A percentile compares a stretch with the other conserved stretches of the same genome.
Evolutionary conservation across 202 grass and related monocot species (phyloP).

Genomic region (Digitaria exilis): DNA sequence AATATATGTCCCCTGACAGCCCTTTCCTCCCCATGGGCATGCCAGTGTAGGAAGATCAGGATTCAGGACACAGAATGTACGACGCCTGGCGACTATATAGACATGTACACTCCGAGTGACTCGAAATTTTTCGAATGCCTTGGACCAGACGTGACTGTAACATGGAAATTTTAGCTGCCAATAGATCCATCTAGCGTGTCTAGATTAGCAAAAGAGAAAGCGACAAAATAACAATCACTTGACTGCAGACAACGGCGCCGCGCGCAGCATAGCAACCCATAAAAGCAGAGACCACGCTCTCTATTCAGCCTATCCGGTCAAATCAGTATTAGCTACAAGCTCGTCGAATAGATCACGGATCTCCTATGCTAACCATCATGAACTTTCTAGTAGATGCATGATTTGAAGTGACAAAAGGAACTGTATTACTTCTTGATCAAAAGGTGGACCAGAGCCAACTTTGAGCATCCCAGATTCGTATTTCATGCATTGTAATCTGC

Average conservation of each 20-base stretch:
- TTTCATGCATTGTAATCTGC: neutral
- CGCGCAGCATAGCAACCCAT: neutral
- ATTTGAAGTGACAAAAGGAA: too few species aligned
- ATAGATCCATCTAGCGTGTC: neutral
- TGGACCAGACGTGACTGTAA: neutral
- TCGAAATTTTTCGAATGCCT: neutral
- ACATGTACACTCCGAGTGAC: too few species aligned
- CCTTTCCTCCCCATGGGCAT: slow-evolving; percentile 8
- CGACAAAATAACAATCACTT: slow-evolving; percentile 36
- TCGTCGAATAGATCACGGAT: neutral
- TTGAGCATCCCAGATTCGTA: neutral
- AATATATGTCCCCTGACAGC: slow-evolving; percentile 36
- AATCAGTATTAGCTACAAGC: neutral
- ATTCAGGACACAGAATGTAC: neutral
- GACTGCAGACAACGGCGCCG: slow-evolving; percentile 1
- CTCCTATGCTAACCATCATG: slow-evolving; percentile 7
- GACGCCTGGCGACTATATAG: neutral
- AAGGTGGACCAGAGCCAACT: too few species aligned
- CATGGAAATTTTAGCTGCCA: neutral
- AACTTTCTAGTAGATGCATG: neutral
- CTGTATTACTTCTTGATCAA: too few species aligned
- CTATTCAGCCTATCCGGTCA: neutral
- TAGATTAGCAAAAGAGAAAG: slow-evolving; percentile 15
- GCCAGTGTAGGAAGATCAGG: neutral
- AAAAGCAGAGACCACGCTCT: neutral